Evolutionary conservation across 371 early-diverging fungal species (phyloP).

Genomic region (Rhizopus delemar): DNA sequence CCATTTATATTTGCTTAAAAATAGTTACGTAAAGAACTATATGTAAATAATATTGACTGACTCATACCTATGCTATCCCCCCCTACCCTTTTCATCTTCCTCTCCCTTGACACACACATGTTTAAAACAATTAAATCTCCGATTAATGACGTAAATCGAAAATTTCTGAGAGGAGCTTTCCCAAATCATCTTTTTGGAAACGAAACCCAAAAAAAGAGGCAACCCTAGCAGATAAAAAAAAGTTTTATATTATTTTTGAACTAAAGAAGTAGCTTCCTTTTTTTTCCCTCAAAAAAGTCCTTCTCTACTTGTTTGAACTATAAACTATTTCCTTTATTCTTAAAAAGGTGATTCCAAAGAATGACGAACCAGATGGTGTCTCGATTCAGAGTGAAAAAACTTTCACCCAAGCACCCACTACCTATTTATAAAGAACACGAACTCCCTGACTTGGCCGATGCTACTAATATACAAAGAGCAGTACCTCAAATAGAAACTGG

Average conservation of each 20-base stretch:
- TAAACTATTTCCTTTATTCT: neutral
- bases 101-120: neutral
- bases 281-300: neutral
- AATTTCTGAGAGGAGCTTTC: neutral
- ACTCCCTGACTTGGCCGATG: conserved; percentile 58
- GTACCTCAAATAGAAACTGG: conserved; percentile 78
- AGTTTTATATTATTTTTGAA: conserved; percentile 1
- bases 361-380: conserved; percentile 53
- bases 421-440: conserved; percentile 61
- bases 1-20: neutral
- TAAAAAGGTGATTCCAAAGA: neutral
- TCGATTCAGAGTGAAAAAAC: conserved; percentile 67
- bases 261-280: conserved; percentile 6
- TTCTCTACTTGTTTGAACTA: neutral
- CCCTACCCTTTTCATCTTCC: neutral
- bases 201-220: neutral
- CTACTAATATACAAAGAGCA: conserved; percentile 63
- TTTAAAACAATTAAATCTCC: conserved; percentile 1
- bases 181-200: conserved; percentile 2
- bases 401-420: conserved; percentile 62
- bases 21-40: neutral
- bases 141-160: neutral
- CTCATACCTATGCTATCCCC: no score
- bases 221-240: conserved; percentile 8
- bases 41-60: neutral